phyloP scores from a whole-genome alignment of 2,329 filamentous ascomycete genomes.

The Neonectria sp. region DNA sequence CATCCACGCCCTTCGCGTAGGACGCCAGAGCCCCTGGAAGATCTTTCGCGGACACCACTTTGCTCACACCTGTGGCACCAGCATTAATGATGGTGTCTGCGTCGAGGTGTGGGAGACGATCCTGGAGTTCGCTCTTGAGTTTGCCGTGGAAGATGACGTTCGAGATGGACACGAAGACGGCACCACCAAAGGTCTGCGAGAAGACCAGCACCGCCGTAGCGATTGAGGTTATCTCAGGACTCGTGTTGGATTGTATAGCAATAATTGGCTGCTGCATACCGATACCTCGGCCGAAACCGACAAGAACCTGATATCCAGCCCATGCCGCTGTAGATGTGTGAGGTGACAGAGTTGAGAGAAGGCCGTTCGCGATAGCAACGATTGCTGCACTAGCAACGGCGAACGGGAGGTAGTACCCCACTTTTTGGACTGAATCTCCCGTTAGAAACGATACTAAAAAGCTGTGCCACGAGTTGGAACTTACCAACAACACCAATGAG shows the following conservation, averaged over 20 bases:
- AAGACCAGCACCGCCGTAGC: slow-evolving; percentile 48
- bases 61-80: slow-evolving; percentile 58
- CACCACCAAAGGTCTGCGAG: slow-evolving; percentile 55
- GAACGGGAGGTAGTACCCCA: slow-evolving; percentile 62
- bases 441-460: slow-evolving; percentile 11
- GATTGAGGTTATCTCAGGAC: slow-evolving; percentile 44
- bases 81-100: slow-evolving; percentile 55
- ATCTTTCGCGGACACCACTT: slow-evolving; percentile 48
- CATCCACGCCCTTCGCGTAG: slow-evolving; percentile 55
- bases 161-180: slow-evolving; percentile 60
- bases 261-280: slow-evolving; percentile 59
- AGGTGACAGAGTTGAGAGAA: slow-evolving; percentile 58
- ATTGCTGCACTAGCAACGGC: slow-evolving; percentile 54
- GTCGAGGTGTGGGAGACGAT: slow-evolving; percentile 50
- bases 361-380: slow-evolving; percentile 54
- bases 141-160: slow-evolving; percentile 51
- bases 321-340: slow-evolving; percentile 55
- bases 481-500: slow-evolving; percentile 42
- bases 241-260: slow-evolving; percentile 48
- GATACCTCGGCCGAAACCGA: slow-evolving; percentile 62
- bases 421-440: slow-evolving; percentile 36
- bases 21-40: slow-evolving; percentile 56
- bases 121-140: slow-evolving; percentile 50
- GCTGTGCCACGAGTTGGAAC: not conserved
- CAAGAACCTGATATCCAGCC: slow-evolving; percentile 60